Base-by-base conservation (phyloP, 768 basidiomycete species). In the Kwoniella newhampshirensis region DNA sequence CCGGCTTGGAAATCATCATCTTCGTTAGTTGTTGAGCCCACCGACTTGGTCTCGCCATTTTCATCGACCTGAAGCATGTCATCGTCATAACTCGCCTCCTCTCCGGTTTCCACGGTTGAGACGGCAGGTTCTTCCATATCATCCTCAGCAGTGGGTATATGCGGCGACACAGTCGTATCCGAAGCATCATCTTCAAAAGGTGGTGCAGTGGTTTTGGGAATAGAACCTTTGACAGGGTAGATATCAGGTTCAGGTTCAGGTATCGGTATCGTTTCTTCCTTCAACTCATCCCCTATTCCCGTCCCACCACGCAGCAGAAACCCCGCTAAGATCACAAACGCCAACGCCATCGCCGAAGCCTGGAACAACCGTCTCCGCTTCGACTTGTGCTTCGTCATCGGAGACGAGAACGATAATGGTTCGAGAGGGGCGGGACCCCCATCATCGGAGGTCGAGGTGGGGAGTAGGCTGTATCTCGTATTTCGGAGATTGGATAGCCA, bases 401-500 rank as follows among this genome's bases (percentile, higher is more conserved):
- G 36, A 37, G 11, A 9, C 36, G 36, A n/a, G 36, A 37, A n/a
- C n/a, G n/a, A n/a, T n/a, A 32, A 13, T 32, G 32, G n/a, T 23
- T 42, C 21, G 40, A 42, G n/a, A n/a, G 7, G n/a, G n/a, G n/a
- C 17, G 40, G 40, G 40, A 42, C 8, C 18, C 6, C 8, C 17
- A 6, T 7, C 21, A n/a, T n/a, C 40, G 17, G n/a, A 35, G 2
- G 41, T 49, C n/a, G 21, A 28, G 9, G 32, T 58, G 12, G 56
- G 56, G 21, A 58, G 43, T 2, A 51, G 40, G 13, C 48, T 30
- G 43, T 58, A 58, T 39, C 43, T 36, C 42, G 44, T 46, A 21
- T 26, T 35, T 15, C 56, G 40, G 11, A 58, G 43, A n/a, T 32
- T 40, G 30, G 32, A 41, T 44, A 62, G n/a, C 39, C 41, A 60